Evolutionary conservation across 257 asterid species (phyloP).

Genomic region (Anisodus acutangulus): DNA sequence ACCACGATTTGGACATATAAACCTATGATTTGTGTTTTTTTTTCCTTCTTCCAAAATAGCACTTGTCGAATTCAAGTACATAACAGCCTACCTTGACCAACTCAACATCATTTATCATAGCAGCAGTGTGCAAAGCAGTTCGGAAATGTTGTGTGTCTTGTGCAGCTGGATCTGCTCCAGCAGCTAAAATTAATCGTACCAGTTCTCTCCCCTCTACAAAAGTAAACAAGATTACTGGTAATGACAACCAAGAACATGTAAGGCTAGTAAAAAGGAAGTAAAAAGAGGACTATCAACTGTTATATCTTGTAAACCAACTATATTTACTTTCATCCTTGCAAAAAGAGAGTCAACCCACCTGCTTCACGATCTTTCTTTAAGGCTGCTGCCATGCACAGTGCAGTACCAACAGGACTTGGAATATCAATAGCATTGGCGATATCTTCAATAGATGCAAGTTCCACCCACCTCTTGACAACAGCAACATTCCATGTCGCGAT

Average conservation of each 20-base stretch:
- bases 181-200: slow-evolving; percentile 76
- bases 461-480: slow-evolving; percentile 88
- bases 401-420: slow-evolving; percentile 86
- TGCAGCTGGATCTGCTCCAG: slow-evolving; percentile 92
- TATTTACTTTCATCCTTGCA: slow-evolving; percentile 4
- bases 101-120: slow-evolving; percentile 90
- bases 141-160: slow-evolving; percentile 84
- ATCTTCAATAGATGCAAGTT: slow-evolving; percentile 80
- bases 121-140: slow-evolving; percentile 94
- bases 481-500: slow-evolving; percentile 90
- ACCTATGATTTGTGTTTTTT: not conserved
- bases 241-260: slow-evolving; percentile 26
- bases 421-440: slow-evolving; percentile 83
- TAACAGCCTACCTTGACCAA: slow-evolving; percentile 79
- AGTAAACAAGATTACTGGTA: not conserved
- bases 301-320: slow-evolving; percentile 21
- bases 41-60: not conserved
- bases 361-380: slow-evolving; percentile 89
- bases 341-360: slow-evolving; percentile 49
- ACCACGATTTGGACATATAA: not conserved
- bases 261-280: not conserved
- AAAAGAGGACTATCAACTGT: not conserved
- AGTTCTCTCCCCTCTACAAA: slow-evolving; percentile 87
- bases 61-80: slow-evolving; percentile 13
- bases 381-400: slow-evolving; percentile 97